A percentile compares a stretch with the other conserved stretches of the same genome.
Conservation (phyloP, 768 basidiomycete species). For the Mycena pura region DNA sequence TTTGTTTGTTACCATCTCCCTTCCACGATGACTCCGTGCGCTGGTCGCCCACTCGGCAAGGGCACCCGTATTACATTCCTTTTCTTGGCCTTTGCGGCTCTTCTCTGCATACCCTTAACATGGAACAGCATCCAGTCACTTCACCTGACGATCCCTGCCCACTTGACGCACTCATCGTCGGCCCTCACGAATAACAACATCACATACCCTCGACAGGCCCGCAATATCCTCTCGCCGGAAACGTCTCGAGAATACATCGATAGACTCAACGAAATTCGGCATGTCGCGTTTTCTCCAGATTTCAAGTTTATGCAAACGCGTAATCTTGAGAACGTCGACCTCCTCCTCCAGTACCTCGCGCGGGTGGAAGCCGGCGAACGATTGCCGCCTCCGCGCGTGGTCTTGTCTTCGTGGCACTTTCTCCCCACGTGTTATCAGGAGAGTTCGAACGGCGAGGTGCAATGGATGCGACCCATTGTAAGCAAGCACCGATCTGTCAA, state of each 20-base stretch:
- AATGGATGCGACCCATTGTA: conserved; percentile 18
- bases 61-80: no score
- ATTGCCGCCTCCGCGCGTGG: conserved; percentile 4
- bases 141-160: not conserved
- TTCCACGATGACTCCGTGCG: no score
- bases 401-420: conserved; percentile 17
- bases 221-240: not conserved
- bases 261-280: not conserved
- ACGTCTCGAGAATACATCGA: conserved; percentile 9
- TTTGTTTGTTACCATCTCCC: no score
- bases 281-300: conserved; percentile 11
- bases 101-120: not conserved
- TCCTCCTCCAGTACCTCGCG: conserved; percentile 1
- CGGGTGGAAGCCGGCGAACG: not conserved
- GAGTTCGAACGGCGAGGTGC: conserved; percentile 20
- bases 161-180: not conserved
- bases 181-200: conserved; percentile 1
- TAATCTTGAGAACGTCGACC: conserved; percentile 14
- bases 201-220: conserved; percentile 3
- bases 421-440: conserved; percentile 9
- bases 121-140: not conserved
- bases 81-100: not conserved
- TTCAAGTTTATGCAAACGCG: conserved; percentile 5
- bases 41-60: no score
- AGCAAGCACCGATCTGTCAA: not conserved